Conservation (phyloP, 306 rosid genomes). For the Prunus mira region DNA sequence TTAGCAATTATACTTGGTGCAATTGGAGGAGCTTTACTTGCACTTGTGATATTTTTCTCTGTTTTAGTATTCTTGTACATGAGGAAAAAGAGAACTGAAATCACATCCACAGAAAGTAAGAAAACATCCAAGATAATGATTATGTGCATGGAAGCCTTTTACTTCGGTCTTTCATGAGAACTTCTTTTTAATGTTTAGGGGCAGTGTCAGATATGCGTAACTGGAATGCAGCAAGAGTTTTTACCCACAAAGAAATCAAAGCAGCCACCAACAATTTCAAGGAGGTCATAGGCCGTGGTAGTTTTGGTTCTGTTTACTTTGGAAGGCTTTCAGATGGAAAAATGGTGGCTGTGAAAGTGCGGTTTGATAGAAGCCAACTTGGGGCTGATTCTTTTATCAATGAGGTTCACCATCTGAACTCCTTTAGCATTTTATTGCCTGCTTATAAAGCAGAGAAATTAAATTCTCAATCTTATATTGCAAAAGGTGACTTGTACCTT, state of each 20-base stretch:
- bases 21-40: conserved; percentile 55
- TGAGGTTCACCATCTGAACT: conserved; percentile 55
- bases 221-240: conserved; percentile 78
- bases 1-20: conserved; percentile 48
- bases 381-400: conserved; percentile 90
- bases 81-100: conserved; percentile 46
- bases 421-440: neutral
- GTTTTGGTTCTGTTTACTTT: conserved; percentile 89
- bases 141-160: neutral
- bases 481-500: too few species aligned
- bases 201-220: conserved; percentile 56
- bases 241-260: conserved; percentile 80
- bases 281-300: conserved; percentile 80
- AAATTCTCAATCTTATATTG: neutral
- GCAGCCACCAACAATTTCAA: conserved; percentile 75
- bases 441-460: neutral
- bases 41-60: conserved; percentile 35
- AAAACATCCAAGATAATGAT: neutral
- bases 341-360: conserved; percentile 85
- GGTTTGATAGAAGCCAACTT: conserved; percentile 78
- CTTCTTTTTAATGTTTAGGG: conserved; percentile 30
- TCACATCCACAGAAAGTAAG: conserved; percentile 55
- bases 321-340: conserved; percentile 78
- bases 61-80: conserved; percentile 39
- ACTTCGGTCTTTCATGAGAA: neutral